A percentile compares a stretch with the other conserved stretches of the same genome.
These are phyloP conservation scores for Massarina eburnea DNA, from an alignment of 2,329 filamentous ascomycete genomes.

Conservation along the genomic window DNA sequence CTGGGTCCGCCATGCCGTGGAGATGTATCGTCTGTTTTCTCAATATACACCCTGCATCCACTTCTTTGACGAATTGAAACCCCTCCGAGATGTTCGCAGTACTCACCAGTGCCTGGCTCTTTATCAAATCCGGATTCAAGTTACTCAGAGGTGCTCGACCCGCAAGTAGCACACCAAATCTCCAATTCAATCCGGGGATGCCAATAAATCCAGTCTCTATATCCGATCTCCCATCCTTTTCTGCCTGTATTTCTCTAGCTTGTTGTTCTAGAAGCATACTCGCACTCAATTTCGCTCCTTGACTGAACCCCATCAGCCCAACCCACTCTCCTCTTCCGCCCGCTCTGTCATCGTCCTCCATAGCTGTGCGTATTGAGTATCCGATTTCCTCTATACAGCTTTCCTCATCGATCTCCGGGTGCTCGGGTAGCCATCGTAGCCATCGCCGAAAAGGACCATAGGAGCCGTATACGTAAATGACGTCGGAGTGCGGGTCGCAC, in stretches of 20 bases:
- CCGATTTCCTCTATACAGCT: slow-evolving; percentile 50
- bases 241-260: slow-evolving; percentile 44
- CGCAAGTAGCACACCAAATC: slow-evolving; percentile 64
- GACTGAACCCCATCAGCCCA: slow-evolving; percentile 53
- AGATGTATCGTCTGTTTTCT: slow-evolving; percentile 66
- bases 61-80: slow-evolving; percentile 34
- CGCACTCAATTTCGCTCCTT: slow-evolving; percentile 52
- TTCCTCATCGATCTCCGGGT: slow-evolving; percentile 56
- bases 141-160: slow-evolving; percentile 63
- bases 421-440: slow-evolving; percentile 65
- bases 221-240: slow-evolving; percentile 22
- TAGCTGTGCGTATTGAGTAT: slow-evolving; percentile 49
- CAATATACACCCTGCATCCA: slow-evolving; percentile 52
- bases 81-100: slow-evolving; percentile 50
- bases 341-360: slow-evolving; percentile 47
- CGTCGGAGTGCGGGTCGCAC: slow-evolving; percentile 62
- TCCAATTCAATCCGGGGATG: slow-evolving; percentile 46
- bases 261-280: slow-evolving; percentile 61
- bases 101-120: slow-evolving; percentile 42
- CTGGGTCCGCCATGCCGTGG: slow-evolving; percentile 64
- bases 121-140: slow-evolving; percentile 46
- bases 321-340: slow-evolving; percentile 50
- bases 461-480: slow-evolving; percentile 65
- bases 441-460: slow-evolving; percentile 66
- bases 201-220: slow-evolving; percentile 27